phyloP scores from a whole-genome alignment of 805 yeast genomes.

The Candida parachauliodes region DNA sequence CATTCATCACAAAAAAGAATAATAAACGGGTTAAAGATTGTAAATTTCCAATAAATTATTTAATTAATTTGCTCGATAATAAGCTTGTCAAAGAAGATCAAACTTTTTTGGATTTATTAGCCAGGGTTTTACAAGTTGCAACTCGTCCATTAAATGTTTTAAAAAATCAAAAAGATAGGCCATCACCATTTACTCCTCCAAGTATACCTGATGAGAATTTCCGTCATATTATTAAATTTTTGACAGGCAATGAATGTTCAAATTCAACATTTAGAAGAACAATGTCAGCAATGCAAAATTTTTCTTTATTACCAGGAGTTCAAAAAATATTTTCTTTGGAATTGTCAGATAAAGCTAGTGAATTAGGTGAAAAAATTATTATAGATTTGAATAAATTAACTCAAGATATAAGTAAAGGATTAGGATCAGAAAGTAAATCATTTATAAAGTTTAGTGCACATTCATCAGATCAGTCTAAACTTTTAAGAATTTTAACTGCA shows the following conservation, averaged over 20 bases:
- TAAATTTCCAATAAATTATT: slow-evolving; percentile 69
- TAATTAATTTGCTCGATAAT: slow-evolving; percentile 61
- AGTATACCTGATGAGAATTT: slow-evolving; percentile 60
- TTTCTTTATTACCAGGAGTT: slow-evolving; percentile 60
- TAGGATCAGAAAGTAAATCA: slow-evolving; percentile 45
- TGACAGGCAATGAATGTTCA: slow-evolving; percentile 80
- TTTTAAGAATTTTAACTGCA: slow-evolving; percentile 83
- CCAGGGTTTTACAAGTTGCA: slow-evolving; percentile 71
- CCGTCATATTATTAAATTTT: slow-evolving; percentile 58
- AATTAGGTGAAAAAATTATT: slow-evolving; percentile 52
- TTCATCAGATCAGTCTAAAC: slow-evolving; percentile 82
- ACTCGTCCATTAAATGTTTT: slow-evolving; percentile 67
- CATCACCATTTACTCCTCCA: slow-evolving; percentile 45
- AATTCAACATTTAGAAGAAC: slow-evolving; percentile 82
- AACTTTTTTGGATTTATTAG: slow-evolving; percentile 69
- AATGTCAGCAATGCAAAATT: slow-evolving; percentile 72
- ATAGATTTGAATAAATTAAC: slow-evolving; percentile 51
- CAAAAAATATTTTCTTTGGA: slow-evolving; percentile 64
- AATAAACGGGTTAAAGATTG: slow-evolving; percentile 31
- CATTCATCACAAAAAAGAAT: slow-evolving; percentile 31
- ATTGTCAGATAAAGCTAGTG: slow-evolving; percentile 60
- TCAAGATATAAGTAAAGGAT: slow-evolving; percentile 38
- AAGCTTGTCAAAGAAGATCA: slow-evolving; percentile 68
- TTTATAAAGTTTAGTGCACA: slow-evolving; percentile 71
- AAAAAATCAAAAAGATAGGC: slow-evolving; percentile 30